Evolutionary conservation across 345 rosid genomes (phyloP).

Genomic region (Syzygium aromaticum): DNA sequence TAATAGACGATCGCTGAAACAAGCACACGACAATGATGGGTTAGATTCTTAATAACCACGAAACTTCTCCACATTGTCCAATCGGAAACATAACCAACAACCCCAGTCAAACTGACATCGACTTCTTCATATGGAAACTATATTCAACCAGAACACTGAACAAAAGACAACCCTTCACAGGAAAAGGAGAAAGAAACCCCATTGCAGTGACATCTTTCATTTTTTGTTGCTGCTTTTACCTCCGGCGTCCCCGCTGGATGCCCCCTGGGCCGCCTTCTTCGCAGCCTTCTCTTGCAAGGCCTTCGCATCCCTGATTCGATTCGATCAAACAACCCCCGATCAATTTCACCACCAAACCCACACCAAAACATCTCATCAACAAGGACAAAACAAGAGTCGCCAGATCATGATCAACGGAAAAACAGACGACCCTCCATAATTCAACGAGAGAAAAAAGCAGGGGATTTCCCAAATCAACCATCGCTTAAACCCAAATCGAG

Average conservation of each 20-base stretch:
- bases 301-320: slow-evolving; percentile 25
- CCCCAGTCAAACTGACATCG: background rate
- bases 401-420: background rate
- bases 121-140: background rate
- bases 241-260: slow-evolving; percentile 17
- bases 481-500: background rate
- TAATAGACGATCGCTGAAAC: background rate
- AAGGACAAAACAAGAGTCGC: background rate
- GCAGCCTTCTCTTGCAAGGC: slow-evolving; percentile 37
- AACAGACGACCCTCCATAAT: background rate
- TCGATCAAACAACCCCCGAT: background rate
- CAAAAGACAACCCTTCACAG: background rate
- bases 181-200: background rate
- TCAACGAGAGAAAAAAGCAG: background rate
- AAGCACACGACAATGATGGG: background rate
- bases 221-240: slow-evolving; percentile 7
- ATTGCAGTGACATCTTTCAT: background rate
- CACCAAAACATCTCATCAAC: background rate
- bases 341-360: background rate
- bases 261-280: slow-evolving; percentile 30
- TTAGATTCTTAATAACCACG: background rate
- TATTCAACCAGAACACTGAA: background rate
- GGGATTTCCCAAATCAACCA: background rate
- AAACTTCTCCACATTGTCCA: background rate
- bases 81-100: background rate